Percentiles rank a stretch among this genome's conserved stretches.
Conservation (phyloP, 306 rosid species). For the Begonia peltatifolia region DNA sequence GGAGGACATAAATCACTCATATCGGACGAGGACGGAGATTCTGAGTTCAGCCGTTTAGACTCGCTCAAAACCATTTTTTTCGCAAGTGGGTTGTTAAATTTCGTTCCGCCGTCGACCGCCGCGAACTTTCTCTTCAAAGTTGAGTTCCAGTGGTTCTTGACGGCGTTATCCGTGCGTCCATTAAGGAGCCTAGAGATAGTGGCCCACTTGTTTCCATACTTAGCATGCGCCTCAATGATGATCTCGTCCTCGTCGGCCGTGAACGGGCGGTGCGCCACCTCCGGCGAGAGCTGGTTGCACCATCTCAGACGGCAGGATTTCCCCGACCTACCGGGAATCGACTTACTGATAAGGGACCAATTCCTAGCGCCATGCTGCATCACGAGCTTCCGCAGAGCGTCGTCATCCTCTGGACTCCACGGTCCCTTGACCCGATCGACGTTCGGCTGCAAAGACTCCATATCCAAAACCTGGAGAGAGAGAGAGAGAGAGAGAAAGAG, state of each 20-base stretch:
- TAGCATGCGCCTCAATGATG: constrained; percentile 25
- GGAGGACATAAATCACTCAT: constrained; percentile 18
- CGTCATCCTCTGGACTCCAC: constrained; percentile 51
- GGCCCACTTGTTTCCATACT: constrained; percentile 50
- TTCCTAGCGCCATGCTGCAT: constrained; percentile 30
- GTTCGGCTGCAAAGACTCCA: constrained; percentile 14
- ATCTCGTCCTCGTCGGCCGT: constrained; percentile 29
- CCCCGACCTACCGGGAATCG: constrained; percentile 38
- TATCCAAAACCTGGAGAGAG: constrained; percentile 2
- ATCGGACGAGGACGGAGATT: constrained; percentile 24
- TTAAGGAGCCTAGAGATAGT: constrained; percentile 44
- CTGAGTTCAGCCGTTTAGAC: constrained; percentile 7
- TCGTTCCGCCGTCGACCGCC: constrained; percentile 1
- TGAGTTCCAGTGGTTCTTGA: constrained; percentile 61
- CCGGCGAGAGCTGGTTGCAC: constrained; percentile 60
- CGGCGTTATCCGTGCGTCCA: constrained; percentile 52
- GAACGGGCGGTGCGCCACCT: constrained; percentile 35
- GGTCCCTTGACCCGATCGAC: constrained; percentile 39
- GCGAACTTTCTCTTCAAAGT: constrained; percentile 34
- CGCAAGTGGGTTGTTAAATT: constrained; percentile 2
- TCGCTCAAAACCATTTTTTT: constrained; percentile 10
- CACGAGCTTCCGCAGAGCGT: constrained; percentile 21
- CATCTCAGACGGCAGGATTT: constrained; percentile 51
- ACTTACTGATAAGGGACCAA: constrained; percentile 32
- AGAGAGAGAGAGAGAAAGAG: background rate